Conservation (phyloP, 208 protist species). For the Zelonia costaricensis region DNA sequence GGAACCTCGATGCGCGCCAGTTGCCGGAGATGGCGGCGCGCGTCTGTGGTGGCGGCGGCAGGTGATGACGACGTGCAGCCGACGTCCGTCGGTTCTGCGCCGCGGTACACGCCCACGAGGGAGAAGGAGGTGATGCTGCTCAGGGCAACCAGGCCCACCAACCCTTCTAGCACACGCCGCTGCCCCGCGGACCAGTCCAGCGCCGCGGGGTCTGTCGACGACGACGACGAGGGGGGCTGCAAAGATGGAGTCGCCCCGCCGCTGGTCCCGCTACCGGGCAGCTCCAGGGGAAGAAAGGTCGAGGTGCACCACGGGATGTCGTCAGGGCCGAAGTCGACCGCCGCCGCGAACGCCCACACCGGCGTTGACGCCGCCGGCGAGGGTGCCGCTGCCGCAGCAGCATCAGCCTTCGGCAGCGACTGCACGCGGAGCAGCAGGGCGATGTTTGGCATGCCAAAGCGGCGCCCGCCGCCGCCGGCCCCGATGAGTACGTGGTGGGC, state of each 20-base stretch:
- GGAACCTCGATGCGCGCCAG: constrained; percentile 62
- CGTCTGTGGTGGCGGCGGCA: not conserved
- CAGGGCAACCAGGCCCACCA: constrained; percentile 65
- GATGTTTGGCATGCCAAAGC: constrained; percentile 88
- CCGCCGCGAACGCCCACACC: constrained; percentile 57
- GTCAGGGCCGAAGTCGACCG: constrained; percentile 54
- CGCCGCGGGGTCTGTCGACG: constrained; percentile 8
- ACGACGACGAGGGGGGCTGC: not conserved
- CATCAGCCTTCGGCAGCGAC: constrained; percentile 5
- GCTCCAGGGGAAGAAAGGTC: constrained; percentile 48
- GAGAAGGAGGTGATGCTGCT: constrained; percentile 73
- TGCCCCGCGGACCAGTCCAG: constrained; percentile 24
- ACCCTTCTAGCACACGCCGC: constrained; percentile 18
- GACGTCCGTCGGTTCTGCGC: constrained; percentile 7
- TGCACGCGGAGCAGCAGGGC: constrained; percentile 55
- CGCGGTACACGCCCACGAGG: constrained; percentile 47
- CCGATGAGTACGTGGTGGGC: constrained; percentile 69
- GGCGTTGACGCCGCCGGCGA: not conserved
- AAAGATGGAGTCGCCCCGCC: not conserved
- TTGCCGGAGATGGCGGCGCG: constrained; percentile 30
- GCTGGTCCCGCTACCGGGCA: too few species aligned
- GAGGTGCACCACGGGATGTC: constrained; percentile 87
- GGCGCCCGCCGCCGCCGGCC: constrained; percentile 73
- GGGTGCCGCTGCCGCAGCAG: not conserved
- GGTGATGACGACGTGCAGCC: not conserved